Conservation (phyloP, 2,329 filamentous ascomycete species). For the Fonsecaea multimorphosa region DNA sequence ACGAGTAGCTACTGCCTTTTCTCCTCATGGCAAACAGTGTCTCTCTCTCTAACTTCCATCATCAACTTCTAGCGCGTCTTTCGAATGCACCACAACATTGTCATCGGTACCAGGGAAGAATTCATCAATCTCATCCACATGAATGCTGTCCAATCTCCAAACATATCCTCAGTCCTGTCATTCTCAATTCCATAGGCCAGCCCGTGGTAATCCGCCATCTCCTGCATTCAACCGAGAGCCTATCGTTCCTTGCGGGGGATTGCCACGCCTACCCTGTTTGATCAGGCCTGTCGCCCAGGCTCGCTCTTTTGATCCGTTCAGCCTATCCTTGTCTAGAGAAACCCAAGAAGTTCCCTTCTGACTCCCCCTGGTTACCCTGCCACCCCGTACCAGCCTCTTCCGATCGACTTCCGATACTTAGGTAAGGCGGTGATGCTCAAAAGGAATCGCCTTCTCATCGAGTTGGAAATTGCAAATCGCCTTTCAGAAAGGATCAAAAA, state of each 20-base stretch:
- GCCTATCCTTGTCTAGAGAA: slow-evolving; percentile 19
- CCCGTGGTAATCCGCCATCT: background rate
- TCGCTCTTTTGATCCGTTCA: slow-evolving; percentile 4
- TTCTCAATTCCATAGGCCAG: slow-evolving; percentile 5
- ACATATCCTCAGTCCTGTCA: background rate
- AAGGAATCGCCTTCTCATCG: background rate
- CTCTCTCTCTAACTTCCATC: slow-evolving; percentile 2
- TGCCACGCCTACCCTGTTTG: slow-evolving; percentile 18
- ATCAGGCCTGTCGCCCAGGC: slow-evolving; percentile 19
- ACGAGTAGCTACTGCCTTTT: background rate
- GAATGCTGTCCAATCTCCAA: slow-evolving; percentile 7
- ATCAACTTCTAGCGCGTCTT: slow-evolving; percentile 13
- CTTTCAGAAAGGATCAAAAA: background rate
- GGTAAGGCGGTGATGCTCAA: slow-evolving; percentile 1
- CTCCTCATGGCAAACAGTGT: background rate
- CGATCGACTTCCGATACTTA: slow-evolving; percentile 10
- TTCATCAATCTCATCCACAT: background rate
- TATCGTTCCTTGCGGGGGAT: slow-evolving; percentile 30
- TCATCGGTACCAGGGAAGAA: background rate
- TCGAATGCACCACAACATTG: background rate
- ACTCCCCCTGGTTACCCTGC: slow-evolving; percentile 7
- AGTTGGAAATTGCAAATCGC: background rate
- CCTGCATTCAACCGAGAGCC: slow-evolving; percentile 19
- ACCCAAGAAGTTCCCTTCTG: slow-evolving; percentile 1
- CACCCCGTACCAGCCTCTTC: slow-evolving; percentile 21